Evolutionary conservation across 2,329 filamentous ascomycete genomes (phyloP).

Genomic region (Leptodontidium sp.): DNA sequence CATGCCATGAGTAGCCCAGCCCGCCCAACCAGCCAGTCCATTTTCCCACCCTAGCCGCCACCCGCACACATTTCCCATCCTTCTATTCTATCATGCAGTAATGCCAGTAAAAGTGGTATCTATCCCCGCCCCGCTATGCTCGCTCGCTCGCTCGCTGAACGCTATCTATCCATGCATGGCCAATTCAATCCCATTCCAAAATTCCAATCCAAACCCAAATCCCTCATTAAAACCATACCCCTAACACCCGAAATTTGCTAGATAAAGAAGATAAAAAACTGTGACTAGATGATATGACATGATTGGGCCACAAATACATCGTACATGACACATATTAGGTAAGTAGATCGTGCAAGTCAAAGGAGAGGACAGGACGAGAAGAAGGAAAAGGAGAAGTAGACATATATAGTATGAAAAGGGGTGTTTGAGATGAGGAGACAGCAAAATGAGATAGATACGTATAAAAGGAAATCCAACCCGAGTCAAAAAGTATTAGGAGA

Average conservation of each 20-base stretch:
- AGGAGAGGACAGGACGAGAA: not conserved
- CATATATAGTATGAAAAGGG: not conserved
- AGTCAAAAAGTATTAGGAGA: not conserved
- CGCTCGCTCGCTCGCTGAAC: slow-evolving; percentile 7
- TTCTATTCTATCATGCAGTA: slow-evolving; percentile 19
- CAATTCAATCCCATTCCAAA: not conserved
- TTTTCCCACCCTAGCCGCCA: not conserved
- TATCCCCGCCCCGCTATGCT: slow-evolving; percentile 16
- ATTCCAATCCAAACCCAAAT: not conserved
- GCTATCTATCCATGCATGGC: not conserved
- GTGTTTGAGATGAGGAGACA: not conserved
- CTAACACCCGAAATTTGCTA: not conserved
- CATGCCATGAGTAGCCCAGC: not conserved
- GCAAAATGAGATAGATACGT: not conserved
- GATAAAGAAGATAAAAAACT: not conserved
- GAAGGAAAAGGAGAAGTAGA: not conserved
- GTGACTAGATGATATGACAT: not conserved
- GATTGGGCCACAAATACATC: slow-evolving; percentile 13
- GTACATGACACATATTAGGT: slow-evolving; percentile 15
- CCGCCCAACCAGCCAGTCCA: not conserved
- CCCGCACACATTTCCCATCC: not conserved
- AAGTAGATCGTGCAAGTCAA: not conserved
- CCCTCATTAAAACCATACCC: slow-evolving; percentile 1
- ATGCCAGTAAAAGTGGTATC: not conserved
- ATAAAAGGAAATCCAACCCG: not conserved